Evolutionary conservation across 2,329 filamentous ascomycete genomes (phyloP).

Genomic region (Xylariaceae sp.): DNA sequence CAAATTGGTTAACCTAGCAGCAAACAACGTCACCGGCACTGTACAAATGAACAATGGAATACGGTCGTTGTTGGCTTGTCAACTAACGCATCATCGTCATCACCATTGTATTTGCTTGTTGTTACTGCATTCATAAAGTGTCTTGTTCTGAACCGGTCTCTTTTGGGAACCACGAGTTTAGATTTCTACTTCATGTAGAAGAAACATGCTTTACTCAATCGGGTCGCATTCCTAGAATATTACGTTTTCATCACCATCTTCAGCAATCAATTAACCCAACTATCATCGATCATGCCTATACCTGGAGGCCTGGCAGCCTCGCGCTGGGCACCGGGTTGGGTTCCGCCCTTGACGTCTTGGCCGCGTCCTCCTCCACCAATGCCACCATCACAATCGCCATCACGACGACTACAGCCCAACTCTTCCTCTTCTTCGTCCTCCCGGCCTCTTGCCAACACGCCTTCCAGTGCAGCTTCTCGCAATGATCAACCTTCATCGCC

Average conservation of each 20-base stretch:
- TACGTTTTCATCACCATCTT: background rate
- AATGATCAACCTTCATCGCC: slow-evolving; percentile 26
- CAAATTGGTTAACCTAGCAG: too few relatives aligned
- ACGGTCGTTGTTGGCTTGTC: background rate
- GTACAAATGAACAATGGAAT: slow-evolving; percentile 15
- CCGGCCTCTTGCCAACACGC: slow-evolving; percentile 5
- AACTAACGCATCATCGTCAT: background rate
- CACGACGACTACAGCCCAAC: background rate
- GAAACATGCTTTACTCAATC: slow-evolving; percentile 1
- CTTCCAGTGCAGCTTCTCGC: slow-evolving; percentile 3
- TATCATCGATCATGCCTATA: slow-evolving; percentile 5
- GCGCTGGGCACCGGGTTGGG: slow-evolving; percentile 32
- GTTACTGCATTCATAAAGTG: background rate
- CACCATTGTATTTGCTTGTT: background rate
- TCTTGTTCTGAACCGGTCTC: background rate
- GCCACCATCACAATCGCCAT: background rate
- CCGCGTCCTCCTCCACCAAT: slow-evolving; percentile 14
- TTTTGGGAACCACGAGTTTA: background rate
- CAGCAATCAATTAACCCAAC: background rate
- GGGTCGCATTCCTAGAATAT: background rate
- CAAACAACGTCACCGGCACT: too few relatives aligned
- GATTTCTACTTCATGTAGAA: background rate
- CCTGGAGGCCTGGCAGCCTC: slow-evolving; percentile 30
- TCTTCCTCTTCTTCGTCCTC: background rate
- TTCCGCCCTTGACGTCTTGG: slow-evolving; percentile 23